Conservation (phyloP, 73 alveolate species). For the Symbiodinium natans region DNA sequence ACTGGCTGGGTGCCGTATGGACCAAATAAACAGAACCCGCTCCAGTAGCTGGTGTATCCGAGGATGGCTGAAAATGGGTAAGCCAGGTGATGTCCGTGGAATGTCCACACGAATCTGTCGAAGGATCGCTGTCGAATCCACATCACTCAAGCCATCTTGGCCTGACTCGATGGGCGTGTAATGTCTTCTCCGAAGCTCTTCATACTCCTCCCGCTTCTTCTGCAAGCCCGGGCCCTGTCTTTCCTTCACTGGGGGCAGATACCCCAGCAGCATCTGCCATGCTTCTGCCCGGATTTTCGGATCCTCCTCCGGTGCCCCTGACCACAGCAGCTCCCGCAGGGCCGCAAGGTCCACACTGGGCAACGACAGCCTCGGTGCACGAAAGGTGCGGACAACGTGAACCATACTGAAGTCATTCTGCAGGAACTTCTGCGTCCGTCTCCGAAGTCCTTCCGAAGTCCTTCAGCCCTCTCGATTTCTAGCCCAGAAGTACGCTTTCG, state of each 20-base stretch:
- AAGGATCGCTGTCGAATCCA: slow-evolving; percentile 82
- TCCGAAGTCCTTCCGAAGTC: too few relatives aligned
- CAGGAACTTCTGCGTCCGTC: too few relatives aligned
- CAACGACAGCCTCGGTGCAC: slow-evolving; percentile 43
- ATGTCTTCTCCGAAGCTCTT: slow-evolving; percentile 83
- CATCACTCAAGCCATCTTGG: slow-evolving; percentile 72
- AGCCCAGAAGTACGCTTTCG: too few relatives aligned
- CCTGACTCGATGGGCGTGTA: slow-evolving; percentile 58
- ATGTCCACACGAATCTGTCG: slow-evolving; percentile 97
- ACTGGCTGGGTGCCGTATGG: slow-evolving; percentile 95
- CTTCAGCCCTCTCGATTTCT: too few relatives aligned
- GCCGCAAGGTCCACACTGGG: slow-evolving; percentile 94
- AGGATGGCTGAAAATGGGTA: slow-evolving; percentile 95
- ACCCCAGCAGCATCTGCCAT: slow-evolving; percentile 97
- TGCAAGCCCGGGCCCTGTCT: slow-evolving; percentile 95
- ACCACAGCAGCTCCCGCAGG: slow-evolving; percentile 97
- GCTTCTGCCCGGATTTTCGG: slow-evolving; percentile 96
- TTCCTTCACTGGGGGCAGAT: slow-evolving; percentile 96
- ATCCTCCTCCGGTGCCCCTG: slow-evolving; percentile 97
- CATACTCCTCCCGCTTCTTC: slow-evolving; percentile 97
- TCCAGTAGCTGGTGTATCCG: slow-evolving; percentile 96
- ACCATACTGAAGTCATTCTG: neutral
- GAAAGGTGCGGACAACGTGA: too few relatives aligned
- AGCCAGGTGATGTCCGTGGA: slow-evolving; percentile 97
- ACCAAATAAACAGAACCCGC: slow-evolving; percentile 97